Conservation (phyloP, 495 filamentous ascomycete genomes). For the Cercophora samala region DNA sequence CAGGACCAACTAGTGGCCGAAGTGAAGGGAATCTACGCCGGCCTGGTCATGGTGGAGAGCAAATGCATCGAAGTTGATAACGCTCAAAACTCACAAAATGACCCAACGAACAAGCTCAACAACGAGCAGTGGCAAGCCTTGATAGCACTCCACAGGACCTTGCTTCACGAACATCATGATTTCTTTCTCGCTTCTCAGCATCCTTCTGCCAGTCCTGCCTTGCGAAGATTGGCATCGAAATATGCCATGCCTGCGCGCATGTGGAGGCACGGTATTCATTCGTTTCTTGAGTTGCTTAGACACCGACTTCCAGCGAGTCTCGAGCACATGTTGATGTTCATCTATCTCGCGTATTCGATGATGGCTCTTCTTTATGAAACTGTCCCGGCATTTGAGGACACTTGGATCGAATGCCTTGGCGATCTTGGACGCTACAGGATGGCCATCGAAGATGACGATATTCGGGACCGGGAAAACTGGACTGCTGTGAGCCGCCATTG, state of each 20-base stretch:
- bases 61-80: conserved; percentile 73
- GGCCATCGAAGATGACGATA: conserved; percentile 73
- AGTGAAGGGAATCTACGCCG: conserved; percentile 72
- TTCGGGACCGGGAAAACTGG: conserved; percentile 74
- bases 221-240: conserved; percentile 60
- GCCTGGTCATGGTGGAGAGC: conserved; percentile 73
- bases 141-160: conserved; percentile 65
- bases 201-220: conserved; percentile 58
- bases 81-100: conserved; percentile 47
- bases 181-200: conserved; percentile 77
- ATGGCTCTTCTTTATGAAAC: conserved; percentile 76
- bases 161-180: conserved; percentile 74
- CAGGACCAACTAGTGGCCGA: conserved; percentile 69
- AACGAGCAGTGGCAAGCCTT: conserved; percentile 69
- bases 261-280: conserved; percentile 65
- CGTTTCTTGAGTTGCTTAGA: conserved; percentile 69
- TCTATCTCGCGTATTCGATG: conserved; percentile 78
- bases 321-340: conserved; percentile 79
- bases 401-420: conserved; percentile 88
- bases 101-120: conserved; percentile 44
- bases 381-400: conserved; percentile 71
- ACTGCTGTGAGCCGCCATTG: conserved; percentile 70
- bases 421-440: conserved; percentile 65
- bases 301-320: conserved; percentile 64
- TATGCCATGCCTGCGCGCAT: conserved; percentile 80